Evolutionary conservation across 108 stramenopile species (phyloP).

Genomic region (Nannochloropsis salina): DNA sequence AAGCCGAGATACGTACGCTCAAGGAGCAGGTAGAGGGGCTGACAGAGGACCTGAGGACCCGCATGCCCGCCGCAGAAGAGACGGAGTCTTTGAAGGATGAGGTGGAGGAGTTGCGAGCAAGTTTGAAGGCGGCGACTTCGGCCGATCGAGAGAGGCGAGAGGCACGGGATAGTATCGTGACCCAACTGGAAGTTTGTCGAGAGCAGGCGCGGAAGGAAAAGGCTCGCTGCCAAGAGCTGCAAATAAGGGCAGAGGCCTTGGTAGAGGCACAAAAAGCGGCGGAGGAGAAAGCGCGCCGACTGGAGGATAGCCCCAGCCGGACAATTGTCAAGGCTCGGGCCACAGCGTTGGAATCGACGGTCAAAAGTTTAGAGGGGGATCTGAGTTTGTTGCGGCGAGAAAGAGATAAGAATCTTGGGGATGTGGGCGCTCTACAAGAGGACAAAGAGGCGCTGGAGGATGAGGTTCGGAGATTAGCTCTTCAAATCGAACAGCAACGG

Average conservation of each 20-base stretch:
- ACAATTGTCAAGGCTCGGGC: background rate
- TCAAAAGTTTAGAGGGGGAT: background rate
- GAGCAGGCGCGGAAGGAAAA: background rate
- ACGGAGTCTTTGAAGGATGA: background rate
- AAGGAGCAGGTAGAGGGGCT: background rate
- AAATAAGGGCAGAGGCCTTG: background rate
- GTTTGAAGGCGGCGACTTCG: background rate
- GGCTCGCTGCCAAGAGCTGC: background rate
- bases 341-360: background rate
- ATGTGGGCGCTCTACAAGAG: background rate
- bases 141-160: background rate
- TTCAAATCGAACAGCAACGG: background rate
- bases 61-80: background rate
- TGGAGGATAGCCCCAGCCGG: background rate
- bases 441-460: conserved; percentile 5
- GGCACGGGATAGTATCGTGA: background rate
- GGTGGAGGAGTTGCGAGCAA: background rate
- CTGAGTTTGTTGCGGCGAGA: background rate
- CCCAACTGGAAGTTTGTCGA: background rate
- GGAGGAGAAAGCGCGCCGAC: background rate
- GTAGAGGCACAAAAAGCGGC: background rate
- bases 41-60: background rate
- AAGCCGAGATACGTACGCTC: background rate
- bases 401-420: background rate
- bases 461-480: background rate